phyloP scores from a whole-genome alignment of 345 rosid genomes.

The Eucalyptus guilfoylei region DNA sequence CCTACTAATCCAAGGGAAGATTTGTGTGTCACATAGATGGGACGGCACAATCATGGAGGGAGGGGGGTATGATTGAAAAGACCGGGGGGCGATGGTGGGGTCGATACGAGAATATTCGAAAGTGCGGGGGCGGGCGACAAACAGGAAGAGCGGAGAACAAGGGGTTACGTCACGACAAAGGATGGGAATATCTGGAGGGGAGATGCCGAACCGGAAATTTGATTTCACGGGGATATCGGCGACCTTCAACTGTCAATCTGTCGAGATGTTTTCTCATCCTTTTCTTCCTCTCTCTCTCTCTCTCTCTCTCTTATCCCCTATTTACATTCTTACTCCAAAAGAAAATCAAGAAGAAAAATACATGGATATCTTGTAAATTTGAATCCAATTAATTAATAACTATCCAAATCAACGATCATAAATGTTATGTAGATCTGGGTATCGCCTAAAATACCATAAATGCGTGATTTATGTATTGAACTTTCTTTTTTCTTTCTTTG shows the following conservation, averaged over 20 bases:
- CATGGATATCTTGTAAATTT: background rate
- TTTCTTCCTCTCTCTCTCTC: background rate
- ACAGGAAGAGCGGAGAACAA: background rate
- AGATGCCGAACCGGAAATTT: conserved; percentile 7
- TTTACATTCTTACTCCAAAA: background rate
- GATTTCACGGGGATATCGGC: background rate
- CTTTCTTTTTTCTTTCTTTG: fast-evolving
- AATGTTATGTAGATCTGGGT: background rate
- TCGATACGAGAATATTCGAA: background rate
- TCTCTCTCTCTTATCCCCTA: background rate
- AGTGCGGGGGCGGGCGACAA: background rate
- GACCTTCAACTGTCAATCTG: background rate
- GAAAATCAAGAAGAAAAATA: background rate
- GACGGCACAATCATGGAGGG: background rate
- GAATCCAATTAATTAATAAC: fast-evolving
- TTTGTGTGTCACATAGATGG: background rate
- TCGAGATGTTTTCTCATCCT: background rate
- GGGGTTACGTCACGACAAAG: conserved; percentile 18
- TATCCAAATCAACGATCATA: background rate
- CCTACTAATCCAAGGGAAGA: background rate
- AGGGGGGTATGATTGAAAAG: background rate
- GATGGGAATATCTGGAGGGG: conserved; percentile 10
- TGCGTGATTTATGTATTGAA: background rate
- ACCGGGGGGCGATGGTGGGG: background rate
- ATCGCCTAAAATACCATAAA: background rate